These are phyloP conservation scores for Fagopyrum homotropicum DNA, from an alignment of 148 eudicot species.

Conservation along the genomic window DNA sequence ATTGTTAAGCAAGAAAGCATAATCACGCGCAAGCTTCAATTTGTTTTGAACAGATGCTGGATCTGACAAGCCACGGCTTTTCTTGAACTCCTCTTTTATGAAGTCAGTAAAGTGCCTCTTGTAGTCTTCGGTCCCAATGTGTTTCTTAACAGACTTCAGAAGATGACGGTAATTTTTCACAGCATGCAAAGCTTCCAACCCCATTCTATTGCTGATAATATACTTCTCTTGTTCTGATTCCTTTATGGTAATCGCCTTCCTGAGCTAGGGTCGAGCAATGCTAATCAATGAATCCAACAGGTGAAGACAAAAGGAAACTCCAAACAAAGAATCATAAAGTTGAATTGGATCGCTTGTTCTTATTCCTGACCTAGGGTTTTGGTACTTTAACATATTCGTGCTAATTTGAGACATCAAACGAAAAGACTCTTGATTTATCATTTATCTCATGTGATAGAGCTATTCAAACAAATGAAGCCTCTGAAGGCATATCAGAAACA, in stretches of 20 bases:
- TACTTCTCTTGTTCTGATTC: neutral
- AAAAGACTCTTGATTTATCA: neutral
- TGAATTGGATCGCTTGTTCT: neutral
- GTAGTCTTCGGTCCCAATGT: slow-evolving; percentile 57
- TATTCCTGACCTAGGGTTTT: neutral
- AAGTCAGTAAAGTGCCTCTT: slow-evolving; percentile 57
- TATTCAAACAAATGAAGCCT: neutral
- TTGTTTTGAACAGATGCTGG: slow-evolving; percentile 37
- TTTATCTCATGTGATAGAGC: neutral
- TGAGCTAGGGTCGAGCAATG: neutral
- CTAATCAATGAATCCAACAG: neutral
- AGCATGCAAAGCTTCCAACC: slow-evolving; percentile 44
- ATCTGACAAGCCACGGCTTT: slow-evolving; percentile 27
- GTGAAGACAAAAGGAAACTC: neutral
- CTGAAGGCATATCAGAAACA: neutral
- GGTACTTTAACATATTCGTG: neutral
- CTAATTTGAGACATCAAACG: neutral
- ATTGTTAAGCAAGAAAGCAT: slow-evolving; percentile 59
- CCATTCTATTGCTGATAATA: slow-evolving; percentile 27
- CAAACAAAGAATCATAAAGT: neutral
- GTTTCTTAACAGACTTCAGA: slow-evolving; percentile 66
- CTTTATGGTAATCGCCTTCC: neutral
- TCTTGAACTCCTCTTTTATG: slow-evolving; percentile 56
- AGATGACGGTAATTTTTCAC: slow-evolving; percentile 56
- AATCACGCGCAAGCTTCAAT: slow-evolving; percentile 67